Conservation (phyloP, 2,329 filamentous ascomycete genomes). For the Aspergillus costaricaensis region DNA sequence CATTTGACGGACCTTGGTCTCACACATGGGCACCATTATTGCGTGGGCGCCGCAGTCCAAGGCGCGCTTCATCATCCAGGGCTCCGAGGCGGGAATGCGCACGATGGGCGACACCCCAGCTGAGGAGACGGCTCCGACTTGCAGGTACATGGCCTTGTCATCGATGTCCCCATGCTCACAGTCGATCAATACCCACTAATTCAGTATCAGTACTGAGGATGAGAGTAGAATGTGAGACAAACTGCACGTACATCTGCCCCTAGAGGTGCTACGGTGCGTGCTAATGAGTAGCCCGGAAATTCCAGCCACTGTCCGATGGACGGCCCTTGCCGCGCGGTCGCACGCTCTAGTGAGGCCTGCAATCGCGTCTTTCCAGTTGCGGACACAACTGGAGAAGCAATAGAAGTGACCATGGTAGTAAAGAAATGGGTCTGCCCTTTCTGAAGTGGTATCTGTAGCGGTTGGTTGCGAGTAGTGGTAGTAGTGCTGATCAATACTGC, state of each 20-base stretch:
- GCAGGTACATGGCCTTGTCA: not conserved
- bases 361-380: too few relatives aligned
- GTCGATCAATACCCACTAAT: not conserved
- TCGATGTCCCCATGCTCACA: conserved; percentile 8
- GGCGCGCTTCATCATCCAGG: not conserved
- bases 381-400: too few relatives aligned
- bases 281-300: conserved; percentile 6
- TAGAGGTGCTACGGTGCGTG: not conserved
- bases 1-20: not conserved
- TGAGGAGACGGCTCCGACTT: not conserved
- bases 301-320: conserved; percentile 6
- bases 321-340: not conserved
- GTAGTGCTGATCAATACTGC: too few relatives aligned
- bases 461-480: too few relatives aligned
- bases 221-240: too few relatives aligned
- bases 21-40: not conserved
- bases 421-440: too few relatives aligned
- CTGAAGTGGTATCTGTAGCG: too few relatives aligned
- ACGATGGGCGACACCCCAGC: not conserved
- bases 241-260: conserved; percentile 1
- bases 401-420: too few relatives aligned
- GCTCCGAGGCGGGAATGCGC: not conserved
- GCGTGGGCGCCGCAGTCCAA: conserved; percentile 1
- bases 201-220: not conserved
- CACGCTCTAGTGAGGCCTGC: not conserved